These are phyloP conservation scores for Saccharata proteae DNA, from an alignment of 2,329 filamentous ascomycete species.

Conservation along the genomic window DNA sequence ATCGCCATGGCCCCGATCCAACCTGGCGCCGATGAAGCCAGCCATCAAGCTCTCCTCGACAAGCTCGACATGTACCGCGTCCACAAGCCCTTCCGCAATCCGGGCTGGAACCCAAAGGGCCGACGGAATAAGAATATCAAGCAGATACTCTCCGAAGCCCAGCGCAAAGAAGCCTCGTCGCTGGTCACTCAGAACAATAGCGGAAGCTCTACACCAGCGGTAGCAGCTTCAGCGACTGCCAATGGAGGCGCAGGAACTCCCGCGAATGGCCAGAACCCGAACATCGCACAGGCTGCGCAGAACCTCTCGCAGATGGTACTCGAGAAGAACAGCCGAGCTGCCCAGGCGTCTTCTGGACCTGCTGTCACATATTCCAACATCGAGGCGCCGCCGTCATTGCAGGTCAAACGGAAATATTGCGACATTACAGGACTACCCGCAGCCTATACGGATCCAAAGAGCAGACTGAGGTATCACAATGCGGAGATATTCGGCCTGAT, in stretches of 20 bases:
- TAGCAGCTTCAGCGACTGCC: slow-evolving; percentile 13
- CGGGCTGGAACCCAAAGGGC: slow-evolving; percentile 80
- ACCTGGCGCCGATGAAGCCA: slow-evolving; percentile 61
- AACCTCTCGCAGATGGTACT: slow-evolving; percentile 79
- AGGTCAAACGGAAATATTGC: slow-evolving; percentile 75
- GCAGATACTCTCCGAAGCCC: slow-evolving; percentile 81
- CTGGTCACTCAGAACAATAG: slow-evolving; percentile 74
- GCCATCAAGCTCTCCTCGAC: slow-evolving; percentile 75
- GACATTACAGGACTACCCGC: slow-evolving; percentile 90
- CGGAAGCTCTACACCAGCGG: slow-evolving; percentile 55
- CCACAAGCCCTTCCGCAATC: slow-evolving; percentile 81
- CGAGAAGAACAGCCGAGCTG: slow-evolving; percentile 52
- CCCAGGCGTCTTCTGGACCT: slow-evolving; percentile 37
- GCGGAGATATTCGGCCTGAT: slow-evolving; percentile 82
- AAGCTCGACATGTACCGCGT: slow-evolving; percentile 80
- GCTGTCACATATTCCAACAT: slow-evolving; percentile 89
- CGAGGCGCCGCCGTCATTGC: slow-evolving; percentile 79
- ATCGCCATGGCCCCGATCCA: slow-evolving; percentile 46
- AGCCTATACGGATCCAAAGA: slow-evolving; percentile 90
- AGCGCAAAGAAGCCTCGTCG: slow-evolving; percentile 78
- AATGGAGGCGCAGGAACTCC: slow-evolving; percentile 14
- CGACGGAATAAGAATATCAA: slow-evolving; percentile 99
- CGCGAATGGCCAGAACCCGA: slow-evolving; percentile 49
- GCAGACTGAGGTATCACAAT: slow-evolving; percentile 82
- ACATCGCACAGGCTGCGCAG: slow-evolving; percentile 80